phyloP scores from a whole-genome alignment of 2,329 filamentous ascomycete genomes.

The Diaporthe sp. region DNA sequence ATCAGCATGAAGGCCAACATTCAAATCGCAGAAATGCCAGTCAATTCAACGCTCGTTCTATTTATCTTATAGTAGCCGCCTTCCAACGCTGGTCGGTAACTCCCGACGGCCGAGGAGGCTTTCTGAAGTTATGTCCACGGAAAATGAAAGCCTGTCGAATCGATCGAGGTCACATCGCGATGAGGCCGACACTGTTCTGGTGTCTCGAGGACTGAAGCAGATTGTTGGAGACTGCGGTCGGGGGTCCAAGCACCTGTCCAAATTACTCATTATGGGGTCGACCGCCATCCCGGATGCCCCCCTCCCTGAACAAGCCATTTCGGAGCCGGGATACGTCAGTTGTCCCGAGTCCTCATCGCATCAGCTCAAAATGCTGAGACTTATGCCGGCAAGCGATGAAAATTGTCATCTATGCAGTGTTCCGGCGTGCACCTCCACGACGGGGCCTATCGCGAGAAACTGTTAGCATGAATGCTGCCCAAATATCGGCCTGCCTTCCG shows the following conservation, averaged over 20 bases:
- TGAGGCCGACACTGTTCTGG: conserved; percentile 6
- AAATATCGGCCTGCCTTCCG: neutral
- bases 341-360: neutral
- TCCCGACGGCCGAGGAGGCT: neutral
- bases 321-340: neutral
- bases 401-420: conserved; percentile 17
- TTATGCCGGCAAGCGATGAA: neutral
- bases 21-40: neutral
- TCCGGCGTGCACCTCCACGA: conserved; percentile 34
- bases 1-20: too few species aligned
- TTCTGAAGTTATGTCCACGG: conserved; percentile 21
- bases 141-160: conserved; percentile 1
- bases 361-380: neutral
- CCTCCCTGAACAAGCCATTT: neutral
- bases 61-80: neutral
- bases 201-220: neutral
- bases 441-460: conserved; percentile 14
- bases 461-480: neutral
- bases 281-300: neutral
- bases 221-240: neutral
- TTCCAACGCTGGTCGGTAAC: neutral
- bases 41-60: conserved; percentile 12
- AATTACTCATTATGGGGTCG: conserved; percentile 32
- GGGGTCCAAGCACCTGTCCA: neutral
- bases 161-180: conserved; percentile 4